phyloP scores from a whole-genome alignment of 108 stramenopile species.

The Stephanodiscus minutulus region DNA sequence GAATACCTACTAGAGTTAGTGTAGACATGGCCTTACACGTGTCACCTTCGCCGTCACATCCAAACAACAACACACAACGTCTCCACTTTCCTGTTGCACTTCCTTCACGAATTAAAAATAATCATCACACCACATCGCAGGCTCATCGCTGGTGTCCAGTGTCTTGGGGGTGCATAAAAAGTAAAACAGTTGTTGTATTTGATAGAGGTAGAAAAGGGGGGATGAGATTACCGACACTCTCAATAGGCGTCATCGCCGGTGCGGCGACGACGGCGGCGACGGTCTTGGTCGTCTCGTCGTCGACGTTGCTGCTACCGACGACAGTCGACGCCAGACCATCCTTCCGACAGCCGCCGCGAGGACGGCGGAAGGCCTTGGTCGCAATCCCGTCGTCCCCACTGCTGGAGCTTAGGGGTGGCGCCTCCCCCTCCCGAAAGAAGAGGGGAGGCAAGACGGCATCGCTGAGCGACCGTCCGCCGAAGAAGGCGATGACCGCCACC shows the following conservation, averaged over 20 bases:
- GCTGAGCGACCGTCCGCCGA: constrained; percentile 39
- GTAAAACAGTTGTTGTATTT: too few relatives aligned
- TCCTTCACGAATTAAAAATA: too few relatives aligned
- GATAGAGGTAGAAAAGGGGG: too few relatives aligned
- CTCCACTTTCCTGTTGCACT: too few relatives aligned
- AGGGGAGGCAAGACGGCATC: constrained; percentile 46
- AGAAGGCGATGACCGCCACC: constrained; percentile 57
- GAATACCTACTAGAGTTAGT: too few relatives aligned
- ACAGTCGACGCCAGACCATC: background rate
- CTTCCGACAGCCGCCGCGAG: background rate
- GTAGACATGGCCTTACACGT: background rate
- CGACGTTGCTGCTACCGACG: background rate
- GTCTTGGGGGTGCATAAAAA: too few relatives aligned
- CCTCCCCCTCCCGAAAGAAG: constrained; percentile 28
- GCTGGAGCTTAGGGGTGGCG: constrained; percentile 40
- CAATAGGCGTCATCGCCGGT: background rate
- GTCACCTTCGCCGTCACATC: background rate
- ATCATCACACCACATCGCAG: too few relatives aligned
- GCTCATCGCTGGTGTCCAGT: too few relatives aligned
- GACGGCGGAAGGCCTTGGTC: background rate
- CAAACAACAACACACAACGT: background rate
- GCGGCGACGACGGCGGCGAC: background rate
- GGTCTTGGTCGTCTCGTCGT: background rate
- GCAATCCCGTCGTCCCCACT: background rate
- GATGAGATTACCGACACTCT: background rate